Evolutionary conservation across 106 monocot species (phyloP).

Genomic region (Posidonia australis): DNA sequence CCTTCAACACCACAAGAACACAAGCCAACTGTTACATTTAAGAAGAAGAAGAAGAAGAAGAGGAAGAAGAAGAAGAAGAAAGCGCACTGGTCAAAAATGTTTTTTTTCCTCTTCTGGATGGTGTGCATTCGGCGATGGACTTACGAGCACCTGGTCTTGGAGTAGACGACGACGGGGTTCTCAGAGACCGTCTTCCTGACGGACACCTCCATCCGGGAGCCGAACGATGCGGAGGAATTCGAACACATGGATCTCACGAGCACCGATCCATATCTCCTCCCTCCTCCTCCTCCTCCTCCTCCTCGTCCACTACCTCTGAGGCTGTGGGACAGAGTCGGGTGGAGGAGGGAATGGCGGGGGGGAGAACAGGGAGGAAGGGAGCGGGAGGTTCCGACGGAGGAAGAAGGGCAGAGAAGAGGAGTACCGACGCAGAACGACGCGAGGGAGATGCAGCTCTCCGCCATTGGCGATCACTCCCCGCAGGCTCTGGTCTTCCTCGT

Average conservation of each 20-base stretch:
- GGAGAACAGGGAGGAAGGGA: neutral
- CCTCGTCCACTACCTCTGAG: neutral
- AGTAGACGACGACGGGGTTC: conserved; percentile 86
- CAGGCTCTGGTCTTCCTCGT: too few species aligned
- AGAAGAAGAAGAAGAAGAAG: neutral
- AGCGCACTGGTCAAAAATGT: neutral
- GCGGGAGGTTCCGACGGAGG: too few species aligned
- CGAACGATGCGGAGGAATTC: conserved; percentile 35
- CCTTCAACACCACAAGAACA: conserved; percentile 15
- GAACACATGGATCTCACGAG: conserved; percentile 34
- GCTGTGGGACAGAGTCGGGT: neutral
- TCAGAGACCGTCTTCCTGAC: conserved; percentile 67
- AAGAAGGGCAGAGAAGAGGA: conserved; percentile 1
- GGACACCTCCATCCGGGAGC: conserved; percentile 70
- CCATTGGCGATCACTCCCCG: conserved; percentile 3
- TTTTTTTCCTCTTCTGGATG: too few species aligned
- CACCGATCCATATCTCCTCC: conserved; percentile 4
- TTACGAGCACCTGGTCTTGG: conserved; percentile 99
- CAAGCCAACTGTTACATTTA: neutral
- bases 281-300: conserved; percentile 14
- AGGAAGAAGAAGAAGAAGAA: neutral
- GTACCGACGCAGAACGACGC: neutral
- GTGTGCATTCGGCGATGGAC: too few species aligned
- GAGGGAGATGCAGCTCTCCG: conserved; percentile 1
- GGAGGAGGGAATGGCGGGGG: neutral